Evolutionary conservation across 495 filamentous ascomycete species (phyloP).

Genomic region (Neurospora hispaniola): DNA sequence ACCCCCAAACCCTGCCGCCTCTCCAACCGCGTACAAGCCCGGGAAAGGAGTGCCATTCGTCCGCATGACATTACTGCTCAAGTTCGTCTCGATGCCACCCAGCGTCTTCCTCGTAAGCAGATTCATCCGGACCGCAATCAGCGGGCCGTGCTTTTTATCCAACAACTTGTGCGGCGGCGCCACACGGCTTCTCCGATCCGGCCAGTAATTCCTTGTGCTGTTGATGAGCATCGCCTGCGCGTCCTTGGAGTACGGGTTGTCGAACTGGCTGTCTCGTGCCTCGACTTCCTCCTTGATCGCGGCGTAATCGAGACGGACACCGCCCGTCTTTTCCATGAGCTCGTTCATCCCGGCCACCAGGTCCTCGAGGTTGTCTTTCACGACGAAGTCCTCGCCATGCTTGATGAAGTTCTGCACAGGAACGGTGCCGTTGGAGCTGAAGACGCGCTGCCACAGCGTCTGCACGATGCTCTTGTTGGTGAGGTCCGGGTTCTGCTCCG

Average conservation of each 20-base stretch:
- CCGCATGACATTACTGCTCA: conserved; percentile 36
- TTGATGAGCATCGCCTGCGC: conserved; percentile 42
- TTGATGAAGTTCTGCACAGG: conserved; percentile 40
- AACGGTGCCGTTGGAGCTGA: conserved; percentile 34
- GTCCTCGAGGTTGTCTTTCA: conserved; percentile 34
- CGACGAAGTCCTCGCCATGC: conserved; percentile 39
- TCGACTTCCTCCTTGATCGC: conserved; percentile 31
- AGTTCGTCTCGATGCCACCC: conserved; percentile 42
- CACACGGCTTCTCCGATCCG: conserved; percentile 31
- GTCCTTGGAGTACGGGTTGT: conserved; percentile 40
- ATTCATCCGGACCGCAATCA: conserved; percentile 43
- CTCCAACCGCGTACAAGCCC: conserved; percentile 42
- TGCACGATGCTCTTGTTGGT: conserved; percentile 40
- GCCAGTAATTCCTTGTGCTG: conserved; percentile 39
- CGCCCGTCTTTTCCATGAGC: conserved; percentile 22
- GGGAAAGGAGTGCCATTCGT: conserved; percentile 32
- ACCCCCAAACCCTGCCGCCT: conserved; percentile 43
- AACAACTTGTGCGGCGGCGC: conserved; percentile 35
- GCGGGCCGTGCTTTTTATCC: conserved; percentile 35
- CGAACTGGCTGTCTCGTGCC: conserved; percentile 36
- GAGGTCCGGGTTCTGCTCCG: conserved; percentile 45
- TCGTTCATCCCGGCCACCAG: conserved; percentile 41
- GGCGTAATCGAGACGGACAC: conserved; percentile 26
- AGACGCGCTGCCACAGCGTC: conserved; percentile 32
- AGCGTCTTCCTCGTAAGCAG: conserved; percentile 42